phyloP scores from a whole-genome alignment of 352 stramenopile genomes.

The Pythium rhizo-oryzae region DNA sequence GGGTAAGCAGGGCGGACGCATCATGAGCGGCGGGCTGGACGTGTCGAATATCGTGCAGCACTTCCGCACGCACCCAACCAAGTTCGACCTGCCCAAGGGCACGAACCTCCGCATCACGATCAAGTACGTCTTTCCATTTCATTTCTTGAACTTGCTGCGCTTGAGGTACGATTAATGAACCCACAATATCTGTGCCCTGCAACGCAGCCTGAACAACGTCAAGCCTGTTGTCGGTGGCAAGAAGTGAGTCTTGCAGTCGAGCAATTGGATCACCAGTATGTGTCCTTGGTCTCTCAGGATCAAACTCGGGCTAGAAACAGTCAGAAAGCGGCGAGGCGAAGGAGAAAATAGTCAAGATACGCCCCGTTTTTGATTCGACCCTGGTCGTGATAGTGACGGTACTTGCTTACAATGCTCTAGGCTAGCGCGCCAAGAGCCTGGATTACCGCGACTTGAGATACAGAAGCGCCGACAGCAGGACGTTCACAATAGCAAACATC shows the following conservation, averaged over 20 bases:
- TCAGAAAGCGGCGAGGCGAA: background rate
- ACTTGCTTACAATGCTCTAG: too few relatives aligned
- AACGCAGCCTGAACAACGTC: constrained; percentile 59
- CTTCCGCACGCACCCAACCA: constrained; percentile 74
- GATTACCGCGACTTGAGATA: background rate
- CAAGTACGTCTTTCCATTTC: constrained; percentile 77
- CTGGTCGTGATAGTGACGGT: too few relatives aligned
- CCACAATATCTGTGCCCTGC: too few relatives aligned
- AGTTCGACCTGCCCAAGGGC: constrained; percentile 81
- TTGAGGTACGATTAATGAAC: too few relatives aligned
- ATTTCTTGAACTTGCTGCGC: too few relatives aligned
- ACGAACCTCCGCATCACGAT: constrained; percentile 83
- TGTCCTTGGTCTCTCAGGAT: background rate
- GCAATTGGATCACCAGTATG: background rate
- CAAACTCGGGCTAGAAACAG: background rate
- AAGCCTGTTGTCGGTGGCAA: constrained; percentile 70
- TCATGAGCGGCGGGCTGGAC: constrained; percentile 42
- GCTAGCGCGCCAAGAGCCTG: background rate
- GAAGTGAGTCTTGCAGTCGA: constrained; percentile 34
- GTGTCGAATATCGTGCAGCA: constrained; percentile 83
- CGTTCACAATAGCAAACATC: background rate
- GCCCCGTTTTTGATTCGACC: background rate
- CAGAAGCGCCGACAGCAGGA: background rate
- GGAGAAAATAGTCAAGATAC: background rate
- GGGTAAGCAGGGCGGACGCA: constrained; percentile 22